Conservation (phyloP, 2,329 filamentous ascomycete genomes). For the Penicillium sclerotiorum region DNA sequence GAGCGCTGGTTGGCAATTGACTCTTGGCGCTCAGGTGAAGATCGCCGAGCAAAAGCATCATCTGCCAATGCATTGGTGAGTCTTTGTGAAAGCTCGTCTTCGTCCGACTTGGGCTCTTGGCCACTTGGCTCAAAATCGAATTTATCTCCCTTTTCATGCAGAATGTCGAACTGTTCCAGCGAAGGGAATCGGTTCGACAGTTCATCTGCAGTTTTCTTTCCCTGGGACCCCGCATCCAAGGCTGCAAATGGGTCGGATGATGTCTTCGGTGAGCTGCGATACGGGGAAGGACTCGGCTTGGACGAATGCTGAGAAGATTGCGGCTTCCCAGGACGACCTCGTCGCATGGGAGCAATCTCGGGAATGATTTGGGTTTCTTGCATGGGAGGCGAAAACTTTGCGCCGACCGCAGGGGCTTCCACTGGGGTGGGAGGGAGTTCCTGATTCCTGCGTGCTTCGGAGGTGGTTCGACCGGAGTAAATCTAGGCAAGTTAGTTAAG, state of each 20-base stretch:
- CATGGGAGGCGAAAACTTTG: conserved; percentile 75
- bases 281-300: conserved; percentile 69
- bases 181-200: conserved; percentile 84
- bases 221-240: conserved; percentile 66
- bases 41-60: conserved; percentile 70
- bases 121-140: conserved; percentile 75
- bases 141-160: conserved; percentile 80
- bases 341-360: conserved; percentile 90
- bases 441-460: conserved; percentile 64
- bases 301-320: conserved; percentile 48
- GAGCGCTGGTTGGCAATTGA: conserved; percentile 28
- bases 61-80: conserved; percentile 79
- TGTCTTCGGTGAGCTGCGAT: conserved; percentile 52
- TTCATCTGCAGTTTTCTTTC: conserved; percentile 66
- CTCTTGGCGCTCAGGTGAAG: conserved; percentile 37
- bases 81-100: conserved; percentile 63
- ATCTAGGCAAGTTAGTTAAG: conserved; percentile 56
- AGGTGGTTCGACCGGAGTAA: conserved; percentile 65
- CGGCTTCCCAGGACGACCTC: conserved; percentile 70
- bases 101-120: conserved; percentile 44
- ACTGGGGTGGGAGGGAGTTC: conserved; percentile 60
- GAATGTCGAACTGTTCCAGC: conserved; percentile 86
- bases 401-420: conserved; percentile 68
- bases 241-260: conserved; percentile 83
- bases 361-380: conserved; percentile 75